A percentile compares a stretch with the other conserved stretches of the same genome.
These are phyloP conservation scores for Handroanthus guayacan DNA, from an alignment of 257 asterid species.

Conservation along the genomic window DNA sequence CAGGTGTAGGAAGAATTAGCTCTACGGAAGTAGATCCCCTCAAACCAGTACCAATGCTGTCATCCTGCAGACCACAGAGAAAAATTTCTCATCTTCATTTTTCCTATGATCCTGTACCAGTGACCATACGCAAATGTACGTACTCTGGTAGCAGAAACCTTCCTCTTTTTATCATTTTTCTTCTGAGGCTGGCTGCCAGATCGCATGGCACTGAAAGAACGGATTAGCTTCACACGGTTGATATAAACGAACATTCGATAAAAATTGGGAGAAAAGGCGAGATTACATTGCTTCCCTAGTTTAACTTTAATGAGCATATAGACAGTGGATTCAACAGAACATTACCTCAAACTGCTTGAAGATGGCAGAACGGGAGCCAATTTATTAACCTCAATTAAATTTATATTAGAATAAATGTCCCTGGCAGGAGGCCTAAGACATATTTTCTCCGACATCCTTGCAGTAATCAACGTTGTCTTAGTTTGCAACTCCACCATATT, in stretches of 20 bases:
- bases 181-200: conserved; percentile 45
- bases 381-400: conserved; percentile 31
- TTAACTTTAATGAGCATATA: conserved; percentile 2
- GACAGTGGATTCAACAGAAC: background rate
- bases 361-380: conserved; percentile 35
- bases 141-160: conserved; percentile 32
- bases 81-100: conserved; percentile 12
- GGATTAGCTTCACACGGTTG: conserved; percentile 23
- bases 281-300: background rate
- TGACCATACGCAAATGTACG: conserved; percentile 19
- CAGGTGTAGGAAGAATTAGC: conserved; percentile 32
- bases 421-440: conserved; percentile 33
- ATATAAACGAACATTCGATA: background rate
- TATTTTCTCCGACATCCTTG: conserved; percentile 30
- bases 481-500: conserved; percentile 6
- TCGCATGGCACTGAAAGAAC: conserved; percentile 14
- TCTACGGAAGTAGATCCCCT: conserved; percentile 31
- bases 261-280: background rate
- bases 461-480: conserved; percentile 16
- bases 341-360: conserved; percentile 47
- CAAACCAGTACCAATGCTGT: conserved; percentile 20
- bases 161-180: conserved; percentile 31
- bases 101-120: conserved; percentile 12
- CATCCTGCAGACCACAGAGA: conserved; percentile 40
- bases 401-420: conserved; percentile 19